Evolutionary conservation across 2,329 filamentous ascomycete species (phyloP), one percentile per base, ranked within the genome.

Genomic region (Penicillium sp.): DNA sequence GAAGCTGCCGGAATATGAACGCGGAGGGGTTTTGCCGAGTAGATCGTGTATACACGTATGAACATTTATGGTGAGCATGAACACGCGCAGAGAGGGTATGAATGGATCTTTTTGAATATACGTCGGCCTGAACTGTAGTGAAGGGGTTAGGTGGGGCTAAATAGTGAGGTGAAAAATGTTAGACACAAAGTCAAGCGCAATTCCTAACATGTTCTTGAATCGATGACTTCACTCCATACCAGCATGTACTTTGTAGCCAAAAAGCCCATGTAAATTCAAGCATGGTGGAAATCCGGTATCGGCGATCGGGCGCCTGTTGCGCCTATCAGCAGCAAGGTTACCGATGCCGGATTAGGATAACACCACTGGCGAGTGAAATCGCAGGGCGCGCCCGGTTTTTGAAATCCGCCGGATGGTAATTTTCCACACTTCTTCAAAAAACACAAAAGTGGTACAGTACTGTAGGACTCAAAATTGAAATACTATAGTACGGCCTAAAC

Each of bases 161-260:
- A 45, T n/a, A 45, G 42, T n/a, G 42, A 45, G 42, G 42, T 45
- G 42, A 45, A 45, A 45, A 19, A 45, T 45, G 42, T 45, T 45
- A 45, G 42, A 11, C 42, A 45, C 42, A 45, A 45, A 45, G 28
- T 30, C 30, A 30, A 8, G 30, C 1, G 6, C 30, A 30, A 30
- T 6, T 30, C 30, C 30, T 30, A 8, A 5, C 7, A 19, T 19
- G 19, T 19, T 30, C 4, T 8, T 30, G 30, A 30, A 30, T 30
- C 5, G 4, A 7, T 30, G 30, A 30, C 30, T 30, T 30, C 30
- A 30, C 30, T 30, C 30, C 30, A 30, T 30, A 30, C 30, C 6
- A 8, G 30, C 30, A 30, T 30, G 30, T 30, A 5, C 30, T 8
- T 8, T 19, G 6, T 7, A 30, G 30, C 6, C 30, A 30, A 7